Evolutionary conservation across 2,329 filamentous ascomycete species (phyloP), one percentile per base, ranked within the genome.

Genomic region (Paecilomyces variotii): DNA sequence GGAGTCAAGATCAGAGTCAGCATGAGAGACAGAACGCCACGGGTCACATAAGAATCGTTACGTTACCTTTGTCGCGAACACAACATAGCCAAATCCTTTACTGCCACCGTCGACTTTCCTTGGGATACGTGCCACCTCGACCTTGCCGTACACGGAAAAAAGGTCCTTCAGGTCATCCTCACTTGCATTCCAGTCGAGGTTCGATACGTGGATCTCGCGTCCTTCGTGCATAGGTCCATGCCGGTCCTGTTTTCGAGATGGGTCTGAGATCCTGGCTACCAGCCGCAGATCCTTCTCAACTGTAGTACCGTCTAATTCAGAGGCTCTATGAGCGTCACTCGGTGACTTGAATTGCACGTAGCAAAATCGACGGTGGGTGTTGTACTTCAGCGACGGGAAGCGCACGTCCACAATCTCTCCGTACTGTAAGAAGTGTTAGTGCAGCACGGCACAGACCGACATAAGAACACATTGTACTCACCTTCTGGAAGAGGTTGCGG

Each of bases 341-440:
- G 82, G 74, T 32, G 85, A 84, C 54, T 86, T 82, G 71, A 97
- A 97, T n/a, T 95, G 90, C 5, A 97, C 82, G 72, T 99, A 99
- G 78, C 92, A 97, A 77, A 99, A 99, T 26, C 94, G 88, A 32
- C 94, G 89, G 65, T 90, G 87, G 1, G 88, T 87, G 68, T 97
- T 93, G 73, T 83, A 91, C 71, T 95, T 95, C 56, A 99, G 83
- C 58, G 91, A 96, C 1, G 94, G 94, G 76, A 94, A 94, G 25
- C 94, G 87, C 56, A 97, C 82, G 67, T 87, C 90, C 57, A 96
- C 80, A 57, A 99, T 87, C 51, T 93, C 85, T 51, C 94, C 94
- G 67, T 87, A 93, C 59, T 79, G 71, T 52, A 58, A 39, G 53
- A 60, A 50, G 24, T 66, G 62, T 65, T 26, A 62, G 58, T 50